Evolutionary conservation across 106 monocot species (phyloP).

Genomic region (Triglochin maritima): DNA sequence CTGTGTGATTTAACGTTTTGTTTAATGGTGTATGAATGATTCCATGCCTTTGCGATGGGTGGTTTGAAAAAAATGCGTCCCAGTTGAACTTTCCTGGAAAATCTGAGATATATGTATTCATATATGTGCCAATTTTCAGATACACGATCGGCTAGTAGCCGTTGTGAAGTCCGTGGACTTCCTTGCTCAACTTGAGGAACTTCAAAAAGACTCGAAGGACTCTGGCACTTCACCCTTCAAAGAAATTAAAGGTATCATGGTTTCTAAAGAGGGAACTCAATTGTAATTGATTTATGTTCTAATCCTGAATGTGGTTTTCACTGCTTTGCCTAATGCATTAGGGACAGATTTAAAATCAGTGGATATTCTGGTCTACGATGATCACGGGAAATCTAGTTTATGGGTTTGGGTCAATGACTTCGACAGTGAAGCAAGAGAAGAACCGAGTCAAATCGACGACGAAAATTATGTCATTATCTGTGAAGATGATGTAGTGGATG

Average conservation of each 20-base stretch:
- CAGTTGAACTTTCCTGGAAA: too few species aligned
- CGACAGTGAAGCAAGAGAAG: conserved; percentile 40
- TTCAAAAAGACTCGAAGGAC: conserved; percentile 22
- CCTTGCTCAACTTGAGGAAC: conserved; percentile 38
- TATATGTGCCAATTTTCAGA: conserved; percentile 26
- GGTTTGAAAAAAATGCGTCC: too few species aligned
- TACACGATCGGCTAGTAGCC: conserved; percentile 46
- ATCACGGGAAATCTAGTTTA: conserved; percentile 38
- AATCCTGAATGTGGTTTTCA: background rate
- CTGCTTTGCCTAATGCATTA: background rate
- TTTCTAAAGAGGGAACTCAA: background rate
- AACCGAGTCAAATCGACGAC: conserved; percentile 69
- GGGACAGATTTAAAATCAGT: conserved; percentile 21
- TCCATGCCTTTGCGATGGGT: too few species aligned
- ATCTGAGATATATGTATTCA: too few species aligned
- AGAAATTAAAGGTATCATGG: conserved; percentile 8
- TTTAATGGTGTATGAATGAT: too few species aligned
- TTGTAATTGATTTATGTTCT: background rate
- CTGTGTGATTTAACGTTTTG: too few species aligned
- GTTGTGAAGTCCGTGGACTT: conserved; percentile 54
- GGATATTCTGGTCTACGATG: conserved; percentile 35
- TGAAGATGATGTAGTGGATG: conserved; percentile 84
- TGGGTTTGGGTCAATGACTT: conserved; percentile 67
- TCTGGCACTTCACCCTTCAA: conserved; percentile 10
- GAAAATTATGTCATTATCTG: conserved; percentile 67